A percentile compares a stretch with the other conserved stretches of the same genome.
Evolutionary conservation across 768 basidiomycete species (phyloP).

Genomic region (Candolleomyces eurysporus): DNA sequence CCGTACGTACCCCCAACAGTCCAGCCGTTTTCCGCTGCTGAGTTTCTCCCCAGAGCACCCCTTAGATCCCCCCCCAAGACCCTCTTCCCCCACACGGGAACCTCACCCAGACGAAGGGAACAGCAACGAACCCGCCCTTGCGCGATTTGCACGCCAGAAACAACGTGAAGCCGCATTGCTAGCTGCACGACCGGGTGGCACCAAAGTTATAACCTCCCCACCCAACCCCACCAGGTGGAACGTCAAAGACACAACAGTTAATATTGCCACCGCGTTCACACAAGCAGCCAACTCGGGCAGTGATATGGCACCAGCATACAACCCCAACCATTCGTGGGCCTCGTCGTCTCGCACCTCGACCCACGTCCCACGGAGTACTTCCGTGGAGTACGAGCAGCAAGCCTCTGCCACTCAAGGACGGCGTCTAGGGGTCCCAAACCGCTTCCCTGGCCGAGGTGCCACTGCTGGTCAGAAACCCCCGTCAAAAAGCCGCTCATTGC

Average conservation of each 20-base stretch:
- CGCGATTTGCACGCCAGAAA: constrained; percentile 42
- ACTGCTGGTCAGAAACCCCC: constrained; percentile 41
- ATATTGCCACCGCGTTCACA: constrained; percentile 78
- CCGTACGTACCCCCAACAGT: constrained; percentile 43
- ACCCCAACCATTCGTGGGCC: constrained; percentile 67
- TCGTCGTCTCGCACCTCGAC: constrained; percentile 50
- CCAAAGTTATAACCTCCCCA: constrained; percentile 42
- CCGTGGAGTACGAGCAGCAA: constrained; percentile 76
- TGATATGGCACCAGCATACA: constrained; percentile 31
- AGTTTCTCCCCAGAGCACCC: constrained; percentile 4
- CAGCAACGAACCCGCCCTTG: constrained; percentile 40
- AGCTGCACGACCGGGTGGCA: constrained; percentile 30
- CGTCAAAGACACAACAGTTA: constrained; percentile 83
- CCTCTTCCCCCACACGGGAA: constrained; percentile 36
- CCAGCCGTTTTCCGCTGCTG: constrained; percentile 12
- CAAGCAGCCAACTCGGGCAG: constrained; percentile 57
- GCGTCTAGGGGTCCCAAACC: constrained; percentile 60
- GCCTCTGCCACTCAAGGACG: constrained; percentile 52
- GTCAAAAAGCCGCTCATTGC: constrained; percentile 53
- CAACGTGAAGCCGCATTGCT: constrained; percentile 35
- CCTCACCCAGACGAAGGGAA: constrained; percentile 26
- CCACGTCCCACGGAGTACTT: constrained; percentile 67
- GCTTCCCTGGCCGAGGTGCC: constrained; percentile 19
- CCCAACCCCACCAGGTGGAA: constrained; percentile 70
- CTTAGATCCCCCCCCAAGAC: constrained; percentile 47